Percentiles rank a stretch among this genome's conserved stretches.
These are phyloP conservation scores for Lizonia empirigonia DNA, from an alignment of 2,329 filamentous ascomycete genomes.

Conservation along the genomic window DNA sequence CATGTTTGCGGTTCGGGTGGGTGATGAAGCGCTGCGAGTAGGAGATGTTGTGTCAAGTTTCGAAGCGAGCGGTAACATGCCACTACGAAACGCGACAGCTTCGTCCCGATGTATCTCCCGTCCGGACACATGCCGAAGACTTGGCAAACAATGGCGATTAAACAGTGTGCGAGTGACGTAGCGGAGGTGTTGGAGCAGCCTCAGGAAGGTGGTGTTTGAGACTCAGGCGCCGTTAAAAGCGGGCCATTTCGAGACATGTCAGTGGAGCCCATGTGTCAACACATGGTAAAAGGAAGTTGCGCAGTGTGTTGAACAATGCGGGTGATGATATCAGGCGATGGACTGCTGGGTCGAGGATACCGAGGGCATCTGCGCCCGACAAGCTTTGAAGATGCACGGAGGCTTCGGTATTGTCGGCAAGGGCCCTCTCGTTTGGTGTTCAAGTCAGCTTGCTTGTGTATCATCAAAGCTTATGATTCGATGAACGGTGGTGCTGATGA, in stretches of 20 bases:
- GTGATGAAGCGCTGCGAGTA: constrained; percentile 20
- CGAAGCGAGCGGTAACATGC: constrained; percentile 28
- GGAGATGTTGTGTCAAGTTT: constrained; percentile 28
- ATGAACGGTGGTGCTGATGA: constrained; percentile 1
- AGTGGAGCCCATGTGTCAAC: constrained; percentile 19
- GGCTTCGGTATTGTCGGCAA: no score
- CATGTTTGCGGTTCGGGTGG: neutral
- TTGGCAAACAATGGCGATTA: constrained; percentile 12
- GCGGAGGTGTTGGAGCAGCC: constrained; percentile 14
- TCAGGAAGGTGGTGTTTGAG: constrained; percentile 25
- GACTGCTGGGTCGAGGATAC: neutral
- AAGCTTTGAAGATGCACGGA: no score
- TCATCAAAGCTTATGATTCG: no score
- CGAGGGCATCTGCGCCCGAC: no score
- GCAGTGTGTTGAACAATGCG: constrained; percentile 5
- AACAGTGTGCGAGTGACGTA: constrained; percentile 17
- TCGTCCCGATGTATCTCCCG: constrained; percentile 14
- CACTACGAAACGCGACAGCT: constrained; percentile 29
- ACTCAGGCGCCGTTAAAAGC: constrained; percentile 20
- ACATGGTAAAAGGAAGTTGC: constrained; percentile 3
- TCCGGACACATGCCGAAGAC: constrained; percentile 14
- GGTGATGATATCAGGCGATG: constrained; percentile 1
- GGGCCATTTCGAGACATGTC: constrained; percentile 16
- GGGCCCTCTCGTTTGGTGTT: no score
- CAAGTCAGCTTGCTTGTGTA: no score